Evolutionary conservation across 2,329 filamentous ascomycete species (phyloP).

Genomic region (Chaetomium olivaceum): DNA sequence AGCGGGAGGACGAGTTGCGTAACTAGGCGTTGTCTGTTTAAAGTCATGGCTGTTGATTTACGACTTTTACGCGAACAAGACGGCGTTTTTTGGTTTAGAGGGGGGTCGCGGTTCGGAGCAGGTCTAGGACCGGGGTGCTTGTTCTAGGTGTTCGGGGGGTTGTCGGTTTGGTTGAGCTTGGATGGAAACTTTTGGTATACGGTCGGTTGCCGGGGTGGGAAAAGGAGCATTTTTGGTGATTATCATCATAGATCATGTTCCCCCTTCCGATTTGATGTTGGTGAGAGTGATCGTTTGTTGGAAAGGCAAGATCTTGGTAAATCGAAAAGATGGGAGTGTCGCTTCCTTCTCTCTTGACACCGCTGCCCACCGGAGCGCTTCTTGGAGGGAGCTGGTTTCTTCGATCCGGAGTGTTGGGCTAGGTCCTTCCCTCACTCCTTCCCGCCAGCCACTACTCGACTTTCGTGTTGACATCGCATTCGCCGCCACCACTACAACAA

Average conservation of each 20-base stretch:
- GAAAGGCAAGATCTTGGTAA: not conserved
- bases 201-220: not conserved
- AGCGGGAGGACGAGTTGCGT: constrained; percentile 31
- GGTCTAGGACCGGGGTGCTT: not conserved
- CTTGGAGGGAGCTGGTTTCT: not conserved
- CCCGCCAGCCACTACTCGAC: not conserved
- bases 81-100: not conserved
- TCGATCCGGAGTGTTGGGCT: not conserved
- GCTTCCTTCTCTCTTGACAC: not conserved
- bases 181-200: not conserved
- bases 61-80: not conserved
- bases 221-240: not conserved
- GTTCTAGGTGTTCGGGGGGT: not conserved
- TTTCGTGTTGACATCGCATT: not conserved
- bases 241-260: not conserved
- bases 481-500: not conserved
- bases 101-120: not conserved
- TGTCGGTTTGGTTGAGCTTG: not conserved
- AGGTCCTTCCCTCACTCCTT: not conserved
- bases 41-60: not conserved
- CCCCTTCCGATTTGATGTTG: not conserved
- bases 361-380: not conserved
- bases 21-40: not conserved
- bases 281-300: not conserved
- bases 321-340: not conserved